Percentiles rank a stretch among this genome's conserved stretches.
Conservation (phyloP, 768 basidiomycete species). For the Leucosporidium yakuticum region DNA sequence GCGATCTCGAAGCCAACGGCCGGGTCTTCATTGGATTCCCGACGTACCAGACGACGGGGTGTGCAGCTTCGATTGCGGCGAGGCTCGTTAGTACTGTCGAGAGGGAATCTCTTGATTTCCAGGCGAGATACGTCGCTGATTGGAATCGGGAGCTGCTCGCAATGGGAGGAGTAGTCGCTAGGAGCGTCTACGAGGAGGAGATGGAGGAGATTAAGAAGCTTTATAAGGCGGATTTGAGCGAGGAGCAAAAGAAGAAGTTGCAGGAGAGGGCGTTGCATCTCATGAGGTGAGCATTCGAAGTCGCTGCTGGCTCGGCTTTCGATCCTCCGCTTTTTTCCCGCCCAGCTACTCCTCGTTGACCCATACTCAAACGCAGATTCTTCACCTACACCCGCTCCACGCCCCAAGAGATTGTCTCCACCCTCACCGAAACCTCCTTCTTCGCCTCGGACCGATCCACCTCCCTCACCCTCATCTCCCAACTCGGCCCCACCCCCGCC, state of each 20-base stretch:
- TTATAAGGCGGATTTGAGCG: constrained; percentile 1
- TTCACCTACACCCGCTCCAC: constrained; percentile 86
- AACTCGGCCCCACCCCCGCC: constrained; percentile 62
- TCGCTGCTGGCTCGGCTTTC: too few species aligned
- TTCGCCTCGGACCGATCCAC: constrained; percentile 56
- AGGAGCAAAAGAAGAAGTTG: constrained; percentile 45
- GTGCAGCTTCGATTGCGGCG: constrained; percentile 62
- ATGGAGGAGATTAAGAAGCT: constrained; percentile 44
- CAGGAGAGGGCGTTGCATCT: constrained; percentile 64
- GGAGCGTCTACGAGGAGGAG: constrained; percentile 79
- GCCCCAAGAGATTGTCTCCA: constrained; percentile 71
- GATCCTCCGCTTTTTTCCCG: neutral
- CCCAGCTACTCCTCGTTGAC: fast-evolving
- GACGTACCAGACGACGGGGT: constrained; percentile 73
- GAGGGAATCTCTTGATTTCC: constrained; percentile 63
- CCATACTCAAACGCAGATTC: constrained; percentile 47
- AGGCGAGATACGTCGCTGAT: constrained; percentile 33
- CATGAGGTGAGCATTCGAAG: constrained; percentile 47
- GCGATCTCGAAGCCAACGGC: constrained; percentile 29
- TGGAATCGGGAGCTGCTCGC: constrained; percentile 89
- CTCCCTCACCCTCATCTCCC: constrained; percentile 67
- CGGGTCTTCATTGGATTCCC: constrained; percentile 34
- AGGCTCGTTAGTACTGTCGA: constrained; percentile 95
- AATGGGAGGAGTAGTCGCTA: constrained; percentile 73
- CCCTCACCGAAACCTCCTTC: constrained; percentile 66